A percentile compares a stretch with the other conserved stretches of the same genome.
phyloP scores from a whole-genome alignment of 805 yeast genomes.

The Zygosaccharomyces bailii region DNA sequence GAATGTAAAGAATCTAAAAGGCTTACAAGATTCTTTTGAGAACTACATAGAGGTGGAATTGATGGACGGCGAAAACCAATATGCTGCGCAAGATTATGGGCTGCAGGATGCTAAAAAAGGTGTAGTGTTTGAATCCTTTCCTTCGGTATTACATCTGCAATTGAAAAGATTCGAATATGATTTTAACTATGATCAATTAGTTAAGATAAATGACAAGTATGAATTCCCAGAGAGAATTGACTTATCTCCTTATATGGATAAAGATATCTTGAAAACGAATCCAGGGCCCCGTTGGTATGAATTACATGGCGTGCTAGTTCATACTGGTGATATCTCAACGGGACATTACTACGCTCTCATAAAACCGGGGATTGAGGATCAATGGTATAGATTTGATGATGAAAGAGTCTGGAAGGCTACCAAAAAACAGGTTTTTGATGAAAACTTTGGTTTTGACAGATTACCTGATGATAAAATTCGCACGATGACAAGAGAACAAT shows the following conservation, averaged over 20 bases:
- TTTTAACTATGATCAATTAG: slow-evolving; percentile 80
- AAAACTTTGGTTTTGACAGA: slow-evolving; percentile 82
- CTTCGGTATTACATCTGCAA: slow-evolving; percentile 90
- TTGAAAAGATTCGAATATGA: slow-evolving; percentile 93
- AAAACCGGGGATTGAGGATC: slow-evolving; percentile 64
- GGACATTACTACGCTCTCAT: slow-evolving; percentile 97
- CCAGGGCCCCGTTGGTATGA: slow-evolving; percentile 70
- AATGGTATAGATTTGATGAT: slow-evolving; percentile 94
- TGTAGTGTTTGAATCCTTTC: slow-evolving; percentile 84
- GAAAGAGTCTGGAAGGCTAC: slow-evolving; percentile 90
- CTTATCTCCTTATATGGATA: slow-evolving; percentile 72
- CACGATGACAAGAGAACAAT: slow-evolving; percentile 54
- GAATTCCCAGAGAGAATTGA: slow-evolving; percentile 86
- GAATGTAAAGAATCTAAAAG: slow-evolving; percentile 79
- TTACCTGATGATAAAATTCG: slow-evolving; percentile 47
- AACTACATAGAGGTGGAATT: slow-evolving; percentile 87
- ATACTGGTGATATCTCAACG: slow-evolving; percentile 90
- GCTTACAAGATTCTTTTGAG: slow-evolving; percentile 70
- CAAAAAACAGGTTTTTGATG: slow-evolving; percentile 79
- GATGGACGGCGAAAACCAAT: slow-evolving; percentile 91
- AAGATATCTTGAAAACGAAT: slow-evolving; percentile 36
- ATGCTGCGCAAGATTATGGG: slow-evolving; percentile 85
- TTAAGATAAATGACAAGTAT: slow-evolving; percentile 87
- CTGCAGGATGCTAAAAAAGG: slow-evolving; percentile 96
- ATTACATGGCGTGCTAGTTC: slow-evolving; percentile 91